phyloP scores from a whole-genome alignment of 257 asterid genomes.

The Gentiana dahurica region DNA sequence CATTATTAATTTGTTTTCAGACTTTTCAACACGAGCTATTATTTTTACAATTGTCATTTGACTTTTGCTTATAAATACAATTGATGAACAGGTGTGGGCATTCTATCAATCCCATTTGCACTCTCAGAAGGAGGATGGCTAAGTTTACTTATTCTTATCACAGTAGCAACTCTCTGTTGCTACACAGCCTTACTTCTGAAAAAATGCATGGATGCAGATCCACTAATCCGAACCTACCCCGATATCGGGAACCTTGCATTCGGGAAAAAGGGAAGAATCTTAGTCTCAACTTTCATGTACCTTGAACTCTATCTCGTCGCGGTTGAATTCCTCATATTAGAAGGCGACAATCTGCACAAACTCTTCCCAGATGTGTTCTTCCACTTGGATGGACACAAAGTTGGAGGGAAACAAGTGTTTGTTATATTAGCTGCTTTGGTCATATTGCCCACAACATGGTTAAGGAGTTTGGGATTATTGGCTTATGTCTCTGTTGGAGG shows the following conservation, averaged over 20 bases:
- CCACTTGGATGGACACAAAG: slow-evolving; percentile 9
- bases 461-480: slow-evolving; percentile 27
- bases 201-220: slow-evolving; percentile 31
- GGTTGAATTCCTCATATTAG: slow-evolving; percentile 38
- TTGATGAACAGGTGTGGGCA: slow-evolving; percentile 29
- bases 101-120: slow-evolving; percentile 44
- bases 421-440: slow-evolving; percentile 24
- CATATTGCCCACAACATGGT: slow-evolving; percentile 51
- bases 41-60: background rate
- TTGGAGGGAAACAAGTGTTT: slow-evolving; percentile 30
- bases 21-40: too few species aligned
- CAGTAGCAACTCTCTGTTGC: slow-evolving; percentile 23
- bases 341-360: slow-evolving; percentile 49
- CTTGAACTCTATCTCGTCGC: slow-evolving; percentile 44
- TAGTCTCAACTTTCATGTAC: slow-evolving; percentile 25
- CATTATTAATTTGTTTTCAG: background rate
- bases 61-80: too few species aligned
- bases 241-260: slow-evolving; percentile 43
- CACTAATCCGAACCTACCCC: slow-evolving; percentile 28
- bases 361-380: slow-evolving; percentile 26
- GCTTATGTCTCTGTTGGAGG: slow-evolving; percentile 46
- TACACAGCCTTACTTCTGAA: slow-evolving; percentile 41
- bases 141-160: slow-evolving; percentile 16
- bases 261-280: slow-evolving; percentile 31
- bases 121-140: slow-evolving; percentile 48